Evolutionary conservation across 371 early-diverging fungal genomes (phyloP), one percentile per base, ranked within the genome.

Genomic region (Apophysomyces variabilis): DNA sequence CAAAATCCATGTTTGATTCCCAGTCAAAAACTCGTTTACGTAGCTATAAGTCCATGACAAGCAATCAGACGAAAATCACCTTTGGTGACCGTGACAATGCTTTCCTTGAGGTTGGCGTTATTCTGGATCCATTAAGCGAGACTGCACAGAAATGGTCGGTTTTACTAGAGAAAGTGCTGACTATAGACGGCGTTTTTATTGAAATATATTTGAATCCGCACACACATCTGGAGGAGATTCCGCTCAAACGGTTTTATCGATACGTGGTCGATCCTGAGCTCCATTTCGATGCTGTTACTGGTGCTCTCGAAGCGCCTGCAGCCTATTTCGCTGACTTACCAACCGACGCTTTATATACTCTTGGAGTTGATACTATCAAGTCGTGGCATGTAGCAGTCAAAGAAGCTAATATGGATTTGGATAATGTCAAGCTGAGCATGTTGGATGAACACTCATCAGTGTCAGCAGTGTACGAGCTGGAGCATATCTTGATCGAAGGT

Each of bases 321-420:
- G 93, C 90, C 0, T 80, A 77, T 35, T 96, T 98, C 79, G 70
- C 71, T 6, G 84, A 84, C n/a, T 66, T 96, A 11, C 97, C 98
- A 0, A 75, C 74, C 0, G 85, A 91, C 8, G 84, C 94, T 0
- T 80, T 98, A 12, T 85, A 95, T 54, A 96, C 97, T 0, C 74
- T 96, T 9, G 95, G 93, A 35, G 83, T 95, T 57, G 95, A 98
- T 60, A 90, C 87, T 12, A 91, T 89, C 44, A 82, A 88, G 16
- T 82, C 94, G 8, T 98, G 98, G 98, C 87, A 96, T 38, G 94
- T 95, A 1, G 88, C 91, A 3, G 91, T 96, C 5, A 78, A 85
- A 1, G 87, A 87, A 37, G 94, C 93, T 13, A 79, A 88, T 18
- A 85, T 96, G 70, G 98, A 98, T 67, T 78, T 98, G 32, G 98